Evolutionary conservation across 257 asterid species (phyloP), one percentile per base, ranked within the genome.

Genomic region (Verbena officinalis): DNA sequence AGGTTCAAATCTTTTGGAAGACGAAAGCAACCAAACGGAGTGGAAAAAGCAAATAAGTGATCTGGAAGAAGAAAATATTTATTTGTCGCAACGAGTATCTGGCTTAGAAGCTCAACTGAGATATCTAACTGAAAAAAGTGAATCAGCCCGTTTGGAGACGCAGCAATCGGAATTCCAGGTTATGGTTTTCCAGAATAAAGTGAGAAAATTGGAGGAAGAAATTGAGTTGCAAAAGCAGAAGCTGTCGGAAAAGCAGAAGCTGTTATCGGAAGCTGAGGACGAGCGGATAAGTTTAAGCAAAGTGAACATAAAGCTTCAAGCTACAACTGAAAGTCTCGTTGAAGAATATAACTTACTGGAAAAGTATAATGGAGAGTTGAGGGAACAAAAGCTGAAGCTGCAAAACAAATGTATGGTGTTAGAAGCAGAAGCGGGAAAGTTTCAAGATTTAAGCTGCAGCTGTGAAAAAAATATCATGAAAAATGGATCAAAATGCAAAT

Each of bases 41-140:
- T 58, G 57, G 67, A 64, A 23, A 51, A 46, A 71, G 48, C 73
- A 66, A 62, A 58, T 73, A 58, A 45, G 55, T 46, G 78, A 73
- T 9, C 65, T 75, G 3, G 77, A 76, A 54, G 80, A 73, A 45
- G 81, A 81, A 59, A 81, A 77, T 53, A 27, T 65, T 13, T 72
- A 75, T 69, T 69, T 81, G 24, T 66, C 77, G 31, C 74, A 75
- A 72, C 55, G 83, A 38, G 78, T 81, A 17, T 75, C 76, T 31
- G 86, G 86, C n/a, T 62, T 81, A 65, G 86, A 81, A 81, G 84
- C 86, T 64, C 86, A 75, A 20, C 46, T 81, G 16, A 65, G 87
- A 50, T 77, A 81, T 49, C 61, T 81, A 23, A 67, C 76, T 1
- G 82, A 81, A 42, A 60, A 49, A 49, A 73, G 24, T 9, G 84